Conservation (phyloP, 176 grass and related monocot genomes). For the Cenchrus americanus region DNA sequence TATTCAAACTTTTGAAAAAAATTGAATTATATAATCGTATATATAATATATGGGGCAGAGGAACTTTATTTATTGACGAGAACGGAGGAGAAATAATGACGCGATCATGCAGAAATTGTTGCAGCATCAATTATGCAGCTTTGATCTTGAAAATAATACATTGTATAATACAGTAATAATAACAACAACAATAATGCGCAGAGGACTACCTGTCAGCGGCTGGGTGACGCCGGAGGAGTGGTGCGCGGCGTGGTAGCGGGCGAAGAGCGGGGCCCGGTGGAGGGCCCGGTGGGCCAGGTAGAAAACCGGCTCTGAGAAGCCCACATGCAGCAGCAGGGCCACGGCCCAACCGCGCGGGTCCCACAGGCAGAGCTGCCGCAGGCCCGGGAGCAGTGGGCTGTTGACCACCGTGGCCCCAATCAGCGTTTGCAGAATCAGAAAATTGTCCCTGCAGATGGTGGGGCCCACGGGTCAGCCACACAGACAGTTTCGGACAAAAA, state of each 20-base stretch:
- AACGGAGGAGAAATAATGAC: neutral
- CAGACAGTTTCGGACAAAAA: neutral
- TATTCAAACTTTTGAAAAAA: too few relatives aligned
- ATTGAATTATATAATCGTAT: too few relatives aligned
- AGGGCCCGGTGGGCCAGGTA: constrained; percentile 80
- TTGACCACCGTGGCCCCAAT: constrained; percentile 45
- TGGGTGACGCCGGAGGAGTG: constrained; percentile 68
- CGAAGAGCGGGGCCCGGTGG: constrained; percentile 59
- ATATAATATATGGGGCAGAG: too few relatives aligned
- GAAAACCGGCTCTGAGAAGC: constrained; percentile 80
- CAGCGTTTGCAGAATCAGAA: constrained; percentile 75
- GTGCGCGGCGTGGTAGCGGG: constrained; percentile 63
- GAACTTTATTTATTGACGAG: neutral
- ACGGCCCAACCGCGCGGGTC: constrained; percentile 56
- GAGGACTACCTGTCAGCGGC: constrained; percentile 62
- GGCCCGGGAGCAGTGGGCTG: constrained; percentile 55
- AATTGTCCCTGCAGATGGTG: constrained; percentile 65
- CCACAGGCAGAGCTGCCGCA: constrained; percentile 42
- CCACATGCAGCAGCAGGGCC: constrained; percentile 73
- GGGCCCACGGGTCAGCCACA: neutral
- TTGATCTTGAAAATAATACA: too few relatives aligned
- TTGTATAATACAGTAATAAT: too few relatives aligned
- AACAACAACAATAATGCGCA: neutral
- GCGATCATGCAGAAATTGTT: neutral
- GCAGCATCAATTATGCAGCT: too few relatives aligned